Base-by-base conservation (phyloP, 306 rosid genomes). In the Pterocarpus macrocarpus region DNA sequence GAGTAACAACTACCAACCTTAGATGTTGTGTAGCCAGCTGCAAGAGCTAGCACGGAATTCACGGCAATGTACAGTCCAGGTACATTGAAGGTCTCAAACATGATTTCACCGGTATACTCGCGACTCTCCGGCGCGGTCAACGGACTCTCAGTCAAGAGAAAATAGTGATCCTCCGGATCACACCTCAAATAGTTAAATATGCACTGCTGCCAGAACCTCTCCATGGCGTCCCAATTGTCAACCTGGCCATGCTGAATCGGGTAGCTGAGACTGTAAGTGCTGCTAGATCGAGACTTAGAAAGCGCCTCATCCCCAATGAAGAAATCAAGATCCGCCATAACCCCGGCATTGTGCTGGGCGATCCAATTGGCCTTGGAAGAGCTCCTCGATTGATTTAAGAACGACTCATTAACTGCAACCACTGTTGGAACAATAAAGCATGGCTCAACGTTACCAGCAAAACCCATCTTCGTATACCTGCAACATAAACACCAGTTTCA, bases 291-390 rank as follows among this genome's bases (percentile, higher is more conserved):
- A 70, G 94, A 88, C 85, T 83, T 96, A 9, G 97, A 71, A 61
- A 92, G 64, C 0, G 99, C 99, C 74, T 96, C 99, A 5, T 96
- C 99, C 47, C 99, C 99, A 33, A 96, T 90, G 75, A 96, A 96
- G 89, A 93, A 96, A 89, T 96, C 99, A 50, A 96, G 98, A 93
- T 96, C 99, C 17, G 99, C 99, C 98, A 93, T 96, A 8, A 96
- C 99, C 15, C 99, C 99, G 0, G 99, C 99, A 79, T 90, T 96
- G 85, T 96, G 93, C 88, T 96, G 99, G 55, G 98, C 90, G 8
- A 88, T 35, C 97, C 90, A 92, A 85, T 87, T 92, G 45, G 89
- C 92, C 83, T 96, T 96, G 1, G 99, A 93, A 79, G 90, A 69
- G 75, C 67, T 86, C 69, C 92, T 84, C 14, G 97, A 87, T 81